Conservation (phyloP, 352 stramenopile species). For the Pythium periplocum region DNA sequence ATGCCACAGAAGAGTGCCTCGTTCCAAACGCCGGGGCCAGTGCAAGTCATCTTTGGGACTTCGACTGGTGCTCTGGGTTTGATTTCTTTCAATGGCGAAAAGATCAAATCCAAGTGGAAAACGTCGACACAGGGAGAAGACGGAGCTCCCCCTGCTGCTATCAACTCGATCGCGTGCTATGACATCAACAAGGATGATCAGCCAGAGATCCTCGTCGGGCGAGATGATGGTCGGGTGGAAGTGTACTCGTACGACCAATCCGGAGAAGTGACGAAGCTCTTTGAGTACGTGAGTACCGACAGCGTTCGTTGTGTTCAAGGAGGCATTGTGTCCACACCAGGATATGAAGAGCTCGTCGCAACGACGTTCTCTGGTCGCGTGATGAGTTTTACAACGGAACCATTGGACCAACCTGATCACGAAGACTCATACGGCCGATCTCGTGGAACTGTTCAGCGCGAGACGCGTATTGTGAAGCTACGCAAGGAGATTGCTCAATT, state of each 20-base stretch:
- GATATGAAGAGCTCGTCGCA: conserved; percentile 69
- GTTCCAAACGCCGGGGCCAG: conserved; percentile 13
- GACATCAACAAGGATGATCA: conserved; percentile 82
- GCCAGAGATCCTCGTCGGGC: conserved; percentile 67
- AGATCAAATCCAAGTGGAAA: conserved; percentile 56
- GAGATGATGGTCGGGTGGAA: conserved; percentile 77
- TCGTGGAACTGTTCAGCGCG: conserved; percentile 65
- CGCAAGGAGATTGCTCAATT: conserved; percentile 67
- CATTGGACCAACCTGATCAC: conserved; percentile 61
- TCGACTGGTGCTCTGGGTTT: conserved; percentile 46
- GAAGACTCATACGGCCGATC: conserved; percentile 77
- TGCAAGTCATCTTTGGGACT: conserved; percentile 70
- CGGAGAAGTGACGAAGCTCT: conserved; percentile 55
- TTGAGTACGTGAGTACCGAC: conserved; percentile 62
- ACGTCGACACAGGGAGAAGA: conserved; percentile 7
- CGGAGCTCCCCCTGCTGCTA: conserved; percentile 22
- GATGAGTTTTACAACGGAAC: conserved; percentile 80
- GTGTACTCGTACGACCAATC: conserved; percentile 56
- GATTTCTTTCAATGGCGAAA: conserved; percentile 64
- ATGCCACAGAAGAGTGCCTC: conserved; percentile 13
- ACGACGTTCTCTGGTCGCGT: conserved; percentile 78
- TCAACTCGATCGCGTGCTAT: conserved; percentile 76
- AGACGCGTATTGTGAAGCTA: conserved; percentile 76
- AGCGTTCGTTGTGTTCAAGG: conserved; percentile 72
- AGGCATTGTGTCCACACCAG: conserved; percentile 62